Evolutionary conservation across 495 filamentous ascomycete genomes (phyloP).

Genomic region (Penicillium steckii): DNA sequence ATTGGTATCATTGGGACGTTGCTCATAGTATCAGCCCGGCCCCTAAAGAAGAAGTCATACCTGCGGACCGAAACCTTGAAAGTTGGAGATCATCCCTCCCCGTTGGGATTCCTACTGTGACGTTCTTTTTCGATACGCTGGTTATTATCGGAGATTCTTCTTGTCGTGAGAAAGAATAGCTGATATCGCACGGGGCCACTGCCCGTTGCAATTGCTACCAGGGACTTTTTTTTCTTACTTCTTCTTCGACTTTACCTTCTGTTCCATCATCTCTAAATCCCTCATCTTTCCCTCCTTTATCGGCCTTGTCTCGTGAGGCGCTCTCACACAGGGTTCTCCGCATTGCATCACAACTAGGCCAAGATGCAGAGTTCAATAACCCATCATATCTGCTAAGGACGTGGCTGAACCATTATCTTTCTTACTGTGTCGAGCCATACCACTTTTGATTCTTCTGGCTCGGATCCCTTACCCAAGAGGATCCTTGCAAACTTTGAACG

Average conservation of each 20-base stretch:
- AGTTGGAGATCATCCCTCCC: constrained; percentile 22
- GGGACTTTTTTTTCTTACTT: constrained; percentile 25
- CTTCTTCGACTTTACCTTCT: neutral
- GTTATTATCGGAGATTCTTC: constrained; percentile 18
- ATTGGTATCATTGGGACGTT: constrained; percentile 23
- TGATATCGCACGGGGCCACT: constrained; percentile 35
- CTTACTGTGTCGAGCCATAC: constrained; percentile 36
- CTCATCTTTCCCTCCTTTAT: constrained; percentile 7
- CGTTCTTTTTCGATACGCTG: constrained; percentile 17
- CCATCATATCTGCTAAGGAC: constrained; percentile 44
- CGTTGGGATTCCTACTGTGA: constrained; percentile 18
- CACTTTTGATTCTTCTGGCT: constrained; percentile 29
- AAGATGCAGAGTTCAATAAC: constrained; percentile 53
- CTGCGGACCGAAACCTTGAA: constrained; percentile 19
- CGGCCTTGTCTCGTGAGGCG: constrained; percentile 33
- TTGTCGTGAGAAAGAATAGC: constrained; percentile 2
- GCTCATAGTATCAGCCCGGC: constrained; percentile 17
- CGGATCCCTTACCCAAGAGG: constrained; percentile 36
- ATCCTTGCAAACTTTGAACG: constrained; percentile 28
- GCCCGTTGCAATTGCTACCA: constrained; percentile 41
- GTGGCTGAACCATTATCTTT: constrained; percentile 42
- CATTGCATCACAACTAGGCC: constrained; percentile 45
- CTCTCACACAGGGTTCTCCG: constrained; percentile 49
- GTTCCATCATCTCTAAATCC: constrained; percentile 1
- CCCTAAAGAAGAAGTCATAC: constrained; percentile 20